Evolutionary conservation across 352 stramenopile genomes (phyloP), one percentile per base, ranked within the genome.

Genomic region (Pythium phragmiticola): DNA sequence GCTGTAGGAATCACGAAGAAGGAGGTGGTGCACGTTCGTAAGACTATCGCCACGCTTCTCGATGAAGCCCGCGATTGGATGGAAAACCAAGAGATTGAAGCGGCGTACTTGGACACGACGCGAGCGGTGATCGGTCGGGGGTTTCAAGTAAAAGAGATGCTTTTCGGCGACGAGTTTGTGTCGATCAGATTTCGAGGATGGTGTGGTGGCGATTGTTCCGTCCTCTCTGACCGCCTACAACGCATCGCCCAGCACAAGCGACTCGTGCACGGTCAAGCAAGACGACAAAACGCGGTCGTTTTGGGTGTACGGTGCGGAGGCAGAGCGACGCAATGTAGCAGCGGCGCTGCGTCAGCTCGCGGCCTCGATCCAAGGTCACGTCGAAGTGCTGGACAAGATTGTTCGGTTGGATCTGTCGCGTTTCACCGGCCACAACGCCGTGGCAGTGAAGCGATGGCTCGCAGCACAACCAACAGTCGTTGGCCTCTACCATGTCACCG

Each of bases 361-460:
- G 1, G 3, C 46, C 14, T 17, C 37, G 49, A 51, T 60, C 14
- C 49, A 65, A 26, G 45, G 36, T 7, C 47, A 61, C n/a, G 39
- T 69, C 1, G 55, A 69, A 34, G 56, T 69, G 6, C 14, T 61
- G n/a, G 63, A 69, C 33, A 49, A 46, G 28, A 58, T 69, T 34
- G 30, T 69, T 53, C 26, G 49, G 16, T n/a, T 63, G 17, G 26
- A 53, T 46, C 2, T 37, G 33, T 17, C n/a, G 11, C 9, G 19
- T 7, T 30, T 45, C 45, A 3, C 21, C 19, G n/a, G 2, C 14
- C 26, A 39, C 13, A 48, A 53, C 14, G 23, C 17, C 7, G 30
- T 16, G 2, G 41, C 16, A n/a, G 9, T 36, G 1, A 33, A 52
- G 23, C 46, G 11, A 2, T 39, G 39, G n/a, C n/a, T 61, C 7